These are phyloP conservation scores for Picea glauca DNA, from an alignment of 75 land plant genomes.

Conservation along the genomic window DNA sequence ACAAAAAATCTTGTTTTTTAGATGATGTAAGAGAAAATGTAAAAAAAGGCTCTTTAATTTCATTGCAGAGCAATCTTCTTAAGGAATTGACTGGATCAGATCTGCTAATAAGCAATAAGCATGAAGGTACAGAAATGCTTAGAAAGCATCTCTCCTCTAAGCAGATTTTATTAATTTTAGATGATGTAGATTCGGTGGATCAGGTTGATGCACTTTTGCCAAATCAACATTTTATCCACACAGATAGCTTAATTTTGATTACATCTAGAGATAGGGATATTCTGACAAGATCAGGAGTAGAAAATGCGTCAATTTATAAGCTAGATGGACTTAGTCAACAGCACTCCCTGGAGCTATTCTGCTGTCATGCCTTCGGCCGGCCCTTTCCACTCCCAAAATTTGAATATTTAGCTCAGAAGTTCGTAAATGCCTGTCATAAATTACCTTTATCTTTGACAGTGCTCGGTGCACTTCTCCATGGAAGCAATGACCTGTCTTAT, in stretches of 20 bases:
- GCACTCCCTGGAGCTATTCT: conserved; percentile 12
- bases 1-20: no score
- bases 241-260: not conserved
- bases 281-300: not conserved
- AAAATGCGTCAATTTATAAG: conserved; percentile 1
- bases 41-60: no score
- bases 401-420: conserved; percentile 7
- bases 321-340: not conserved
- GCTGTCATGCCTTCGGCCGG: conserved; percentile 13
- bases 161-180: not conserved
- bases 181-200: not conserved
- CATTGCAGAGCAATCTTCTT: not conserved
- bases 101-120: not conserved
- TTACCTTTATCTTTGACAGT: conserved; percentile 16
- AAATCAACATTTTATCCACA: not conserved
- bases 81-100: not conserved
- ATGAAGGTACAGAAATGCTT: not conserved
- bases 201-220: not conserved
- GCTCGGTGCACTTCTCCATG: conserved; percentile 10
- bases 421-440: conserved; percentile 17
- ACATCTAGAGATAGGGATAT: conserved; percentile 10
- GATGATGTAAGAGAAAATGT: no score
- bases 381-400: not conserved
- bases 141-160: not conserved
- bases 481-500: not conserved